These are phyloP conservation scores for Nemania abortiva DNA, from an alignment of 2,329 filamentous ascomycete genomes.

Conservation along the genomic window DNA sequence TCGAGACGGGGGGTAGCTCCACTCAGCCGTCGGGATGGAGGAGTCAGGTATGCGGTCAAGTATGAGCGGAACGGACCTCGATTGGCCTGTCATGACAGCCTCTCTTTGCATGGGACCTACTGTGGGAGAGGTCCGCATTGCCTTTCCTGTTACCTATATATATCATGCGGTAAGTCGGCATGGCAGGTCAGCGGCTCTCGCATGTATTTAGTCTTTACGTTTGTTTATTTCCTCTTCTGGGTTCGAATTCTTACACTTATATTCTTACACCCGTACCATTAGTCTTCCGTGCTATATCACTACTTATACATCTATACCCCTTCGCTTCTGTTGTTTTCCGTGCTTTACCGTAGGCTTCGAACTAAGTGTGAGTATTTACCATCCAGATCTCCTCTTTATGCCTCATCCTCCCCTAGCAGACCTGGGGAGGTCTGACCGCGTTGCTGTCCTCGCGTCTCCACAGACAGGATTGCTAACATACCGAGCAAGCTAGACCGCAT, in stretches of 20 bases:
- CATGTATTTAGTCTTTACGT: conserved; percentile 12
- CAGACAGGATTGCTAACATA: conserved; percentile 3
- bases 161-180: conserved; percentile 13
- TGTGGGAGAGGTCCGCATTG: conserved; percentile 14
- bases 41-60: conserved; percentile 35
- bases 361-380: conserved; percentile 6
- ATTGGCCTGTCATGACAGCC: conserved; percentile 38
- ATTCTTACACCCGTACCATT: neutral
- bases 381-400: neutral
- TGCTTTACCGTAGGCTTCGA: neutral
- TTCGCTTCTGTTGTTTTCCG: neutral
- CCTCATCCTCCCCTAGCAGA: too few relatives aligned
- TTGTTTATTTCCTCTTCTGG: conserved; percentile 4
- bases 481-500: conserved; percentile 6
- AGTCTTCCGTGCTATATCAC: conserved; percentile 1
- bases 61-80: conserved; percentile 32
- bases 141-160: conserved; percentile 20
- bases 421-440: neutral
- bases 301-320: neutral
- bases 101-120: conserved; percentile 21
- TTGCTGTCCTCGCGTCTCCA: neutral
- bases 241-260: conserved; percentile 4
- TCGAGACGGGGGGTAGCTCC: conserved; percentile 30
- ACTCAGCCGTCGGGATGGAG: conserved; percentile 28
- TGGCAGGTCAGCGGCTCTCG: conserved; percentile 18